Percentiles rank a stretch among this genome's conserved stretches.
Conservation (phyloP, 345 rosid species). For the Populus pruinosa region DNA sequence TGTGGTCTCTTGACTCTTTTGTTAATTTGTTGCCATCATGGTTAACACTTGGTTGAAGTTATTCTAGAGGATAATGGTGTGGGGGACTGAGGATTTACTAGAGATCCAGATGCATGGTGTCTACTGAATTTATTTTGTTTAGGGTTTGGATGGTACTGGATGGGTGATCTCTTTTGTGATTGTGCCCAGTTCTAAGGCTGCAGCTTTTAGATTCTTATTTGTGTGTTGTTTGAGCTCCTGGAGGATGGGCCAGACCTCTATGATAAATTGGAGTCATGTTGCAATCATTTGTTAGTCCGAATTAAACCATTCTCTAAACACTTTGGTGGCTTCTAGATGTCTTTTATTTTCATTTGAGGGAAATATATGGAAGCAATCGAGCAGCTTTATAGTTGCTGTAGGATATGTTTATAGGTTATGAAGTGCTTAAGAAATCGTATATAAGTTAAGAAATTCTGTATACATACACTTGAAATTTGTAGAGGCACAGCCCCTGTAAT, state of each 20-base stretch:
- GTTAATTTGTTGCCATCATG: neutral
- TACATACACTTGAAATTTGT: neutral
- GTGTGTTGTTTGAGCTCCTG: neutral
- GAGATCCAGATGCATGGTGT: neutral
- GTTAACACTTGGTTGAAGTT: neutral
- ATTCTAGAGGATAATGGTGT: neutral
- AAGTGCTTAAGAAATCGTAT: neutral
- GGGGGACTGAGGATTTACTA: neutral
- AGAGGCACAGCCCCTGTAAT: neutral
- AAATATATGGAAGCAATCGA: neutral
- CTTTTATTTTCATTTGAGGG: neutral
- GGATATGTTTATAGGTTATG: neutral
- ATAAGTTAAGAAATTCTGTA: too few species aligned
- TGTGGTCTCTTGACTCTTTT: neutral
- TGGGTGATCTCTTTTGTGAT: neutral
- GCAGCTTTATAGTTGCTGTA: neutral
- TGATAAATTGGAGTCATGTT: neutral
- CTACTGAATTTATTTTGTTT: neutral
- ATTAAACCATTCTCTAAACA: neutral
- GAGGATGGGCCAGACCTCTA: neutral
- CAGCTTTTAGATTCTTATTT: neutral
- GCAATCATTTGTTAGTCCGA: constrained; percentile 1
- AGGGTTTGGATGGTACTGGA: neutral
- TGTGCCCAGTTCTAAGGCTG: neutral
- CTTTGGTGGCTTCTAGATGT: neutral